A percentile compares a stretch with the other conserved stretches of the same genome.
Conservation (phyloP, 2,329 filamentous ascomycete species). For the Aspergillus tanneri region DNA sequence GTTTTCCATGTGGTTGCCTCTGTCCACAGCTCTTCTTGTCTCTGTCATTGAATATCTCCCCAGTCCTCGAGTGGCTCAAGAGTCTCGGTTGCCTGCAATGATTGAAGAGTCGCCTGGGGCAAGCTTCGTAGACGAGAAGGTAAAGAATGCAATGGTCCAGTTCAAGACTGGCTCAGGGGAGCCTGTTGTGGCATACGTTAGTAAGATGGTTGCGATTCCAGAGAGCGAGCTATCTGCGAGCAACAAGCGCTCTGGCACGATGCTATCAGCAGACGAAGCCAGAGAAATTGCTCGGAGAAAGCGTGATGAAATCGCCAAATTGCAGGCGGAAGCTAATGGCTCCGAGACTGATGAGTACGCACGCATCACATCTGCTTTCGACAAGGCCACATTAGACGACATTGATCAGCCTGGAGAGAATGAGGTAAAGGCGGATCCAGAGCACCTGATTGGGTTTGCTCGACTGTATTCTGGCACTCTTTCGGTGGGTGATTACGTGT, state of each 20-base stretch:
- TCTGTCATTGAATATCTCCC: conserved; percentile 92
- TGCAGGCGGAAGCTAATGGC: conserved; percentile 60
- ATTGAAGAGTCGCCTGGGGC: conserved; percentile 77
- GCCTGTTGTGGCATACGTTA: conserved; percentile 90
- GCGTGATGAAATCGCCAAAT: conserved; percentile 79
- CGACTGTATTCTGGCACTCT: conserved; percentile 89
- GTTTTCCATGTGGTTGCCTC: conserved; percentile 84
- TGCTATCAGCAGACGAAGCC: conserved; percentile 84
- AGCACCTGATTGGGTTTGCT: conserved; percentile 92
- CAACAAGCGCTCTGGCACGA: conserved; percentile 64
- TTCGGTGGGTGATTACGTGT: conserved; percentile 84
- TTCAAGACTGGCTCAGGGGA: conserved; percentile 70
- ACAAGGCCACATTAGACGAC: conserved; percentile 57
- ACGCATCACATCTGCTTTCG: conserved; percentile 61
- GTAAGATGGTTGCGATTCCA: conserved; percentile 95
- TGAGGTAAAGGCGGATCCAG: conserved; percentile 66
- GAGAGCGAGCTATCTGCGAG: conserved; percentile 90
- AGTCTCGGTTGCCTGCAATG: conserved; percentile 73
- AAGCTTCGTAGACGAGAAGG: conserved; percentile 63
- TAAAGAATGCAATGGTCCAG: conserved; percentile 77
- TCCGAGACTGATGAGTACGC: conserved; percentile 51
- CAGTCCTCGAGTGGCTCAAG: conserved; percentile 77
- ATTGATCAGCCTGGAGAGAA: conserved; percentile 51
- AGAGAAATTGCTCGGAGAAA: conserved; percentile 84
- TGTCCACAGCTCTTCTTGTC: conserved; percentile 88